Conservation (phyloP, 225 moss, liverwort and hornwort species). For the Physcomitrium patens region DNA sequence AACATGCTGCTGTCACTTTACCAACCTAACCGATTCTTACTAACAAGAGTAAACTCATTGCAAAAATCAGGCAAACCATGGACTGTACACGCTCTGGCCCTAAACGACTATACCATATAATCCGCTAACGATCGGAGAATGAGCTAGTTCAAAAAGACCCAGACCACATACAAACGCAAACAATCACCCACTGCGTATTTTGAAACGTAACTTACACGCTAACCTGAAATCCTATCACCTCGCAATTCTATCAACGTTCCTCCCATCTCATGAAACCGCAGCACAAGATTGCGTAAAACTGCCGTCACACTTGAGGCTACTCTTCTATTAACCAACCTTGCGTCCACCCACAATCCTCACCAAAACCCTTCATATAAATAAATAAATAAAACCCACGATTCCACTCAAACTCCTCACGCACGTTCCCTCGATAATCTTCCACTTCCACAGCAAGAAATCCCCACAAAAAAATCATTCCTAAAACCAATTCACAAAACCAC, state of each 20-base stretch:
- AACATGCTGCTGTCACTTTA: neutral
- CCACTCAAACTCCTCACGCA: neutral
- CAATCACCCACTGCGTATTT: neutral
- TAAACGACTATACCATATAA: neutral
- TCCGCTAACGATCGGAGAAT: neutral
- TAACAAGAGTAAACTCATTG: neutral
- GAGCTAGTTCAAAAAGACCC: neutral
- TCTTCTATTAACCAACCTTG: neutral
- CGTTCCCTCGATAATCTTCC: too few relatives aligned
- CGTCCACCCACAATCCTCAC: neutral
- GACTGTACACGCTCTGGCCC: neutral
- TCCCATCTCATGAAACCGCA: neutral
- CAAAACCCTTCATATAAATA: neutral
- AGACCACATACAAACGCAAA: neutral
- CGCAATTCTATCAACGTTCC: too few relatives aligned
- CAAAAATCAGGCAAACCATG: neutral
- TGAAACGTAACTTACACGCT: neutral
- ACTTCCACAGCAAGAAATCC: neutral
- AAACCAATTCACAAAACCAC: neutral
- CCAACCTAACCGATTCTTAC: neutral
- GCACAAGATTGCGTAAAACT: neutral
- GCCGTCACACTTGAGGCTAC: constrained; percentile 3
- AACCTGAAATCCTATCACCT: constrained; percentile 3
- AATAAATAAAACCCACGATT: neutral
- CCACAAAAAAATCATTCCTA: neutral